Conservation (phyloP, 1,284 basidiomycete species). For the Xerocomus amazonicus region DNA sequence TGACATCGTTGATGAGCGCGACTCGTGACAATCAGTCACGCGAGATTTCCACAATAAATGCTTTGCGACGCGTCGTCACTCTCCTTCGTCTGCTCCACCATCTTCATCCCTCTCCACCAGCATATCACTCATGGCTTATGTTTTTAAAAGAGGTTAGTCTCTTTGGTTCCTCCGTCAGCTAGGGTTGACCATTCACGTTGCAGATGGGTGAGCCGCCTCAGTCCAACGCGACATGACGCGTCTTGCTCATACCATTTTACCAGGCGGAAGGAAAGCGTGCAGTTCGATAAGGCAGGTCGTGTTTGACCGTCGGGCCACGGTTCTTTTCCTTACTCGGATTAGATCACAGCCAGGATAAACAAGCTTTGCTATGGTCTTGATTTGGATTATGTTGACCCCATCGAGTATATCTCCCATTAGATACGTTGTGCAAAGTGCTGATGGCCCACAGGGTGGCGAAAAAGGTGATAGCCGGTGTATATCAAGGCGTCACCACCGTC, state of each 20-base stretch:
- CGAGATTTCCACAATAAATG: constrained; percentile 27
- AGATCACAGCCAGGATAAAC: constrained; percentile 89
- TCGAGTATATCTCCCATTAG: constrained; percentile 59
- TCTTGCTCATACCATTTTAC: constrained; percentile 12
- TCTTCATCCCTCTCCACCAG: constrained; percentile 12
- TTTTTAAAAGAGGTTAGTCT: constrained; percentile 70
- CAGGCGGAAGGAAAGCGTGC: constrained; percentile 82
- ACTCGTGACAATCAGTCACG: constrained; percentile 32
- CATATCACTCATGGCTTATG: constrained; percentile 51
- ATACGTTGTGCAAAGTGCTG: constrained; percentile 1
- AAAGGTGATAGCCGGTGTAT: constrained; percentile 95
- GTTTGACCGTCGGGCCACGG: not conserved
- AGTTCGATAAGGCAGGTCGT: constrained; percentile 75
- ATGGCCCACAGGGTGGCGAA: constrained; percentile 66
- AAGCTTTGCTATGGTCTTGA: constrained; percentile 99
- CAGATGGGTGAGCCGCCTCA: constrained; percentile 58
- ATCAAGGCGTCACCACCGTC: constrained; percentile 94
- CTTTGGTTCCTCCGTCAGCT: not conserved
- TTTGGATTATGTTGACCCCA: constrained; percentile 88
- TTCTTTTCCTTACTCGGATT: constrained; percentile 16
- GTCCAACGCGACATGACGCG: constrained; percentile 33
- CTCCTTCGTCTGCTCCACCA: constrained; percentile 34
- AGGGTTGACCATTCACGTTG: constrained; percentile 13
- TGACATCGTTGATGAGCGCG: constrained; percentile 34
- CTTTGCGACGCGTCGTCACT: constrained; percentile 27